Evolutionary conservation across 805 yeast species (phyloP).

Genomic region (Ogataea dorogensis): DNA sequence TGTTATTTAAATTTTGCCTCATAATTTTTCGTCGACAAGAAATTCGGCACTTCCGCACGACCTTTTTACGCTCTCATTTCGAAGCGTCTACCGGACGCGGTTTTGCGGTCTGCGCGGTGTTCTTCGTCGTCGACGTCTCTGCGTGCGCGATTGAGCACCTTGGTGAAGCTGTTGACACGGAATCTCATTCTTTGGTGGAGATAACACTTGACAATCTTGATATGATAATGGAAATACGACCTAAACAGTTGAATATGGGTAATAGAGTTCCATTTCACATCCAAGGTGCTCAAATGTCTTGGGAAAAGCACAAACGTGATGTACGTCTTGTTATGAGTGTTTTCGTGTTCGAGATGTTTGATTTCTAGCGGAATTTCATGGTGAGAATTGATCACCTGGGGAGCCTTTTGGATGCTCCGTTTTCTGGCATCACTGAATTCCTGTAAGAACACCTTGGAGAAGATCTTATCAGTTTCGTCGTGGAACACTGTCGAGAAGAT

Average conservation of each 20-base stretch:
- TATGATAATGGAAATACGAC: constrained; percentile 97
- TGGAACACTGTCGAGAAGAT: constrained; percentile 91
- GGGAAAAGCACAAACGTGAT: constrained; percentile 77
- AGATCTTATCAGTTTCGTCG: constrained; percentile 93
- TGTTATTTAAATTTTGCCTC: constrained; percentile 12
- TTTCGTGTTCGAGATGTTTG: constrained; percentile 41
- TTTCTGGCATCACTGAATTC: constrained; percentile 96
- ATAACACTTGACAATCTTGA: constrained; percentile 96
- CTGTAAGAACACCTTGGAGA: constrained; percentile 85
- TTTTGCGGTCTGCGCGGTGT: constrained; percentile 47
- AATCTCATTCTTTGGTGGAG: constrained; percentile 98
- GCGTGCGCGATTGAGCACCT: constrained; percentile 94
- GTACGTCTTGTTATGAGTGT: constrained; percentile 40
- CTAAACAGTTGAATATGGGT: constrained; percentile 90
- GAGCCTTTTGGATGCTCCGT: constrained; percentile 95
- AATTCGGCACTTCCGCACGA: constrained; percentile 3
- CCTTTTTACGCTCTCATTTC: constrained; percentile 33
- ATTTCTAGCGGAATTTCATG: constrained; percentile 92
- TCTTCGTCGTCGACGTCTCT: constrained; percentile 85
- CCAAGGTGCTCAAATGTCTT: constrained; percentile 64
- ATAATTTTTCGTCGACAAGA: constrained; percentile 11
- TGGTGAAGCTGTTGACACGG: constrained; percentile 89
- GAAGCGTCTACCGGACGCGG: constrained; percentile 72
- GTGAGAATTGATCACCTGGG: constrained; percentile 91
- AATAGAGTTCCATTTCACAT: constrained; percentile 75